These are phyloP conservation scores for Leccinum aurantiacum DNA, from an alignment of 768 basidiomycete genomes.

Conservation along the genomic window DNA sequence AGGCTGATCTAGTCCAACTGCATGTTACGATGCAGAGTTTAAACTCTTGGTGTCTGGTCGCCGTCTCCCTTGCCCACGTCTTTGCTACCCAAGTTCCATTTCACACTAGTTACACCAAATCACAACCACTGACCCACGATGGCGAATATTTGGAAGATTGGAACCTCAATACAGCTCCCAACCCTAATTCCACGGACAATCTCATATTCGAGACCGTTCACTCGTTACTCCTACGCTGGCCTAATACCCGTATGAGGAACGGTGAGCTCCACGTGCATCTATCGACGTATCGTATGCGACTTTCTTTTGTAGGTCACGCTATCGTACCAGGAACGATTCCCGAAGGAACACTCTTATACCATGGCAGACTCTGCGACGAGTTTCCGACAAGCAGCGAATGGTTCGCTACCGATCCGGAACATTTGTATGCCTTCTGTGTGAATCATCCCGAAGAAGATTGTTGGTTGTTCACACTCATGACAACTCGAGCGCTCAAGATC, in stretches of 20 bases:
- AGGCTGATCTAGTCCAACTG: not conserved
- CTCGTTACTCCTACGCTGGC: conserved; percentile 40
- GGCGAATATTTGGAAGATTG: not conserved
- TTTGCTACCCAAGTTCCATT: not conserved
- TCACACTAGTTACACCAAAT: not conserved
- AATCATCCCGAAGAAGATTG: conserved; percentile 12
- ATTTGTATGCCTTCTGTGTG: conserved; percentile 39
- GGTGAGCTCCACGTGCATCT: conserved; percentile 14
- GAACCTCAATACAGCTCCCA: not conserved
- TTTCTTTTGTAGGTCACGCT: conserved; percentile 5
- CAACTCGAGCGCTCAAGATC: conserved; percentile 31
- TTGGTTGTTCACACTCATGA: conserved; percentile 32
- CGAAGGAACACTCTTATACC: conserved; percentile 35
- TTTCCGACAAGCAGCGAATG: conserved; percentile 31
- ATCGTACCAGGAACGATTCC: conserved; percentile 33
- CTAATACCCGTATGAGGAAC: conserved; percentile 45
- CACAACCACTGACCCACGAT: not conserved
- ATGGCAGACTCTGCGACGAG: conserved; percentile 19
- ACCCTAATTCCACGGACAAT: conserved; percentile 27
- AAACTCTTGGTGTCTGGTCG: not conserved
- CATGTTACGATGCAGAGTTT: not conserved
- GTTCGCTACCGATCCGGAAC: conserved; percentile 35
- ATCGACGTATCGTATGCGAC: not conserved
- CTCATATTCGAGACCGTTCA: conserved; percentile 22
- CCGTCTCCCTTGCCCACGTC: not conserved